A percentile compares a stretch with the other conserved stretches of the same genome.
Evolutionary conservation across 371 early-diverging fungal species (phyloP).

Genomic region (Circinella minor): DNA sequence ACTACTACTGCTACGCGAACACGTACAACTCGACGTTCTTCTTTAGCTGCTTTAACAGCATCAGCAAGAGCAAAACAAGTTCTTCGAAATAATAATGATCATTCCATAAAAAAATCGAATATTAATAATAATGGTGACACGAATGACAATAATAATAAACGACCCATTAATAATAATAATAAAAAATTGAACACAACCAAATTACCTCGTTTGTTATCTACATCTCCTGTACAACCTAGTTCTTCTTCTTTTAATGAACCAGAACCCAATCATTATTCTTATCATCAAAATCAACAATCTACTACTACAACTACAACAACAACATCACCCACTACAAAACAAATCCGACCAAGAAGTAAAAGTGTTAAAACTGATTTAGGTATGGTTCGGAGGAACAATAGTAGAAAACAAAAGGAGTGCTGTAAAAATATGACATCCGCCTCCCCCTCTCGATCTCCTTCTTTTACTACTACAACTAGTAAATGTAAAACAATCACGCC

Average conservation of each 20-base stretch:
- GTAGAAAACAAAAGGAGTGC: slow-evolving; percentile 5
- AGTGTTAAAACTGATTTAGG: slow-evolving; percentile 3
- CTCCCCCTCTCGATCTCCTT: not conserved
- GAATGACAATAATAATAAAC: not conserved
- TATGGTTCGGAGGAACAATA: not conserved
- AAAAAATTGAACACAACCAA: slow-evolving; percentile 3
- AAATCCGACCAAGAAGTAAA: slow-evolving; percentile 2
- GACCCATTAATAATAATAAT: not conserved
- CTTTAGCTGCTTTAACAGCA: slow-evolving; percentile 13
- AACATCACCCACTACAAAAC: not conserved
- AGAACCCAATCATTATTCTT: not conserved
- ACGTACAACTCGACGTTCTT: slow-evolving; percentile 7
- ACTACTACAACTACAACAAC: not conserved
- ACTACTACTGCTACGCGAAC: no score
- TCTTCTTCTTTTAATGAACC: not conserved
- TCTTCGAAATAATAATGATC: not conserved
- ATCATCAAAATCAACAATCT: not conserved
- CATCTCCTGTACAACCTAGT: not conserved
- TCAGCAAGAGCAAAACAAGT: slow-evolving; percentile 18
- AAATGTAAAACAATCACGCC: not conserved
- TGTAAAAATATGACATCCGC: not conserved
- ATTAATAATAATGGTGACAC: not conserved
- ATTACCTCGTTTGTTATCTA: slow-evolving; percentile 1
- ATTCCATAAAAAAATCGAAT: slow-evolving; percentile 9
- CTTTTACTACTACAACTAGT: not conserved